Evolutionary conservation across 139 green algal species (phyloP), one percentile per base, ranked within the genome.

Genomic region (Chlorella sp.): DNA sequence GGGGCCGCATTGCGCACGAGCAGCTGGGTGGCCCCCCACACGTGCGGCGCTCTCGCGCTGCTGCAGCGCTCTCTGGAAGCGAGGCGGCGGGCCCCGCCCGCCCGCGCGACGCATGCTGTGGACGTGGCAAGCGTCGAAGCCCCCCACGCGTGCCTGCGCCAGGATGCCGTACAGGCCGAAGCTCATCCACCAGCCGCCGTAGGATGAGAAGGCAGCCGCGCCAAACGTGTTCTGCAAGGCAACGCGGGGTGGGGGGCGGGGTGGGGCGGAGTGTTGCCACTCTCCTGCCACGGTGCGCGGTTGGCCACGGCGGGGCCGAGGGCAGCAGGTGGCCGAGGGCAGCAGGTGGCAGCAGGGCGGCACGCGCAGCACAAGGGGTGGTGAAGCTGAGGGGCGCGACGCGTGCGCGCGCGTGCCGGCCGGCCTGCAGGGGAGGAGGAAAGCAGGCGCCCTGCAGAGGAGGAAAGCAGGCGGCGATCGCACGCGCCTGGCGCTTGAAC

Each of bases 201-300:
- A 94, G 15, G 67, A 84, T 35, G 72, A 82, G 74, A 93, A 91
- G 33, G 84, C 90, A 0, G 84, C 88, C 7, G 87, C 88, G 29
- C 77, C 90, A 86, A 94, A 94, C 0, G 86, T 91, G 76, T 90
- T 89, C 66, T 89, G 86, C 62, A 84, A 84, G 81, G 17, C 5
- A 65, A 19, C 19, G n/a, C 1, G 8, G 6, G 7, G 51, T 1
- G 36, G 2, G 35, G 51, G 50, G 51, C 5, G 50, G 50, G n/a
- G n/a, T n/a, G n/a, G n/a, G n/a, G n/a, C n/a, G n/a, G n/a, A n/a
- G n/a, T n/a, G n/a, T n/a, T n/a, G n/a, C n/a, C n/a, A n/a, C n/a
- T n/a, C n/a, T n/a, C n/a, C n/a, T n/a, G n/a, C n/a, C n/a, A n/a
- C n/a, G n/a, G n/a, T n/a, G n/a, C n/a, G n/a, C n/a, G n/a, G n/a